A percentile compares a stretch with the other conserved stretches of the same genome.
These are phyloP conservation scores for Metschnikowia continentalis DNA, from an alignment of 805 yeast genomes.

Conservation along the genomic window DNA sequence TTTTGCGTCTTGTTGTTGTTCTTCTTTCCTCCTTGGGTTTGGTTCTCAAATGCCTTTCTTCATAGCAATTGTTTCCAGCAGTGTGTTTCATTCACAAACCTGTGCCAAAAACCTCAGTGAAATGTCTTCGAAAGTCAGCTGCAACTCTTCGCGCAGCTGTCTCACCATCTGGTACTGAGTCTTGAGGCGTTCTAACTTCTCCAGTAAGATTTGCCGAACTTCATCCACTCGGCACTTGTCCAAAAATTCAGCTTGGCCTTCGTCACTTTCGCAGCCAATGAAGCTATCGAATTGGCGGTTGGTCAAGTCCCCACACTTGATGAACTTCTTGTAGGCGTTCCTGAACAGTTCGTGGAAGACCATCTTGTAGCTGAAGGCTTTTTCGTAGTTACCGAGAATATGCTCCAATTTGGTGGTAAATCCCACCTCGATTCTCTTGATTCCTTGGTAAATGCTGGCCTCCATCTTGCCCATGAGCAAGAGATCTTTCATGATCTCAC, in stretches of 20 bases:
- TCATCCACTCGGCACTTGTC: background rate
- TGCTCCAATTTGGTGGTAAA: background rate
- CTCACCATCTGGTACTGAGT: background rate
- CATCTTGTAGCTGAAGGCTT: slow-evolving; percentile 1
- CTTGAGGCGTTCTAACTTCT: slow-evolving; percentile 1
- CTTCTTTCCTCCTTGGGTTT: background rate
- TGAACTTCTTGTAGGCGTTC: background rate
- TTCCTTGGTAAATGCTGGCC: background rate
- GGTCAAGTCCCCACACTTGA: background rate
- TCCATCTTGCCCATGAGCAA: background rate
- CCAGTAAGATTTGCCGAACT: background rate
- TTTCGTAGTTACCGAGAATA: background rate
- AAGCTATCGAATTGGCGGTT: background rate
- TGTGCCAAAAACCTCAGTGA: background rate
- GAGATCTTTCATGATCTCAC: background rate
- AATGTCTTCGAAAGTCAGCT: background rate
- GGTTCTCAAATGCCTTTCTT: background rate
- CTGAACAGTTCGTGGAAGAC: slow-evolving; percentile 1
- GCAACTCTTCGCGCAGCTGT: background rate
- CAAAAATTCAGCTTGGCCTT: background rate
- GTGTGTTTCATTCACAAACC: background rate
- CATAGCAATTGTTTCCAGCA: background rate
- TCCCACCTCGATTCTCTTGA: background rate
- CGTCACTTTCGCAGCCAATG: slow-evolving; percentile 2
- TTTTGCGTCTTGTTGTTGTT: background rate